phyloP scores from a whole-genome alignment of 2,329 filamentous ascomycete genomes.

The Arthrinium phaeospermum region DNA sequence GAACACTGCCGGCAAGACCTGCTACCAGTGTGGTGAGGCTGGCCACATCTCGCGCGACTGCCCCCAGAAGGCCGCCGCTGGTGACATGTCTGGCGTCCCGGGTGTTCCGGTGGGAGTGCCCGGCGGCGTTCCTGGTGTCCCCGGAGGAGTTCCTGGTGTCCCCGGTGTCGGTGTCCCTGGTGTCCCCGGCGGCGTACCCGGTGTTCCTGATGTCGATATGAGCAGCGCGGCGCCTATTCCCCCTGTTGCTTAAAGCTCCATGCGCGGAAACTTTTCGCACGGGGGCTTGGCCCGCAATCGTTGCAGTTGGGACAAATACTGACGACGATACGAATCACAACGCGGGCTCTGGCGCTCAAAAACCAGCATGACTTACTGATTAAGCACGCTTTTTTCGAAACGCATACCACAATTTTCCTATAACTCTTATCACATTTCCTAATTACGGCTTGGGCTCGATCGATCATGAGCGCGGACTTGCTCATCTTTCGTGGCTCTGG shows the following conservation, averaged over 20 bases:
- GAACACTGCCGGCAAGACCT: conserved; percentile 96
- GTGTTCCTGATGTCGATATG: conserved; percentile 35
- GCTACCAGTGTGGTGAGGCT: conserved; percentile 95
- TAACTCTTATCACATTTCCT: conserved; percentile 9
- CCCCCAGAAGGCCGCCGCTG: conserved; percentile 70
- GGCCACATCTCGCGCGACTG: conserved; percentile 97
- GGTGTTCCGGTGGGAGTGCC: background rate
- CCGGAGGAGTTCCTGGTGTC: conserved; percentile 7
- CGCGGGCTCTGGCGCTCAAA: background rate
- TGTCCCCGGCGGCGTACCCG: background rate
- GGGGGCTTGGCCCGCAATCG: background rate
- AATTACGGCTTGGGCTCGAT: conserved; percentile 3
- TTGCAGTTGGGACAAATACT: conserved; percentile 21
- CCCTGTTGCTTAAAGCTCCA: conserved; percentile 36
- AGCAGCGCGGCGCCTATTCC: conserved; percentile 33
- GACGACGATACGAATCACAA: conserved; percentile 25
- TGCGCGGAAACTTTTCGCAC: background rate
- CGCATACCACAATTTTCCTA: conserved; percentile 4
- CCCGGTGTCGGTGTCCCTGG: background rate
- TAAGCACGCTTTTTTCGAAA: background rate
- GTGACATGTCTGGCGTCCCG: conserved; percentile 46
- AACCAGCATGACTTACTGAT: background rate
- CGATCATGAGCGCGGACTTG: background rate
- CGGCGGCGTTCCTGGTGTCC: conserved; percentile 1
- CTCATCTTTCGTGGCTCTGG: background rate